These are phyloP conservation scores for Ganoderma sinense DNA, from an alignment of 1,284 basidiomycete species.

Conservation along the genomic window DNA sequence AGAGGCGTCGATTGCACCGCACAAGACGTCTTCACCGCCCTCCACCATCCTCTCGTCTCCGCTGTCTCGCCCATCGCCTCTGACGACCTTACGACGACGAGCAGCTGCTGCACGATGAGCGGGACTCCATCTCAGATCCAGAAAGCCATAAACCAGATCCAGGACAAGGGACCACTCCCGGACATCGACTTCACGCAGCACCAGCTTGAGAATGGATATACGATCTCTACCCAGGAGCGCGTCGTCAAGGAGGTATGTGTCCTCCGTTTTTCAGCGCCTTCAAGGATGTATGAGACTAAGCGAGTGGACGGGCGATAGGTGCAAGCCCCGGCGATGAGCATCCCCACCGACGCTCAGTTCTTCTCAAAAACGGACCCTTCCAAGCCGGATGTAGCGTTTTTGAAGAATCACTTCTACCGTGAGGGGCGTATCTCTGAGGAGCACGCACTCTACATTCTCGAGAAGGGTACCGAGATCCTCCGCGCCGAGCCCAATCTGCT, in stretches of 20 bases:
- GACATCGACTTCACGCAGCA: conserved; percentile 91
- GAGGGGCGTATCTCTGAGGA: conserved; percentile 93
- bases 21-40: conserved; percentile 30
- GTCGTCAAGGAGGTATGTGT: conserved; percentile 81
- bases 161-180: conserved; percentile 66
- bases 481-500: conserved; percentile 85
- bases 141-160: conserved; percentile 79
- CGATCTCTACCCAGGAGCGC: conserved; percentile 87
- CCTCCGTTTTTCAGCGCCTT: neutral
- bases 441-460: conserved; percentile 88
- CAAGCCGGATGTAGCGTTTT: conserved; percentile 95
- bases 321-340: conserved; percentile 93
- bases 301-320: conserved; percentile 60
- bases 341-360: conserved; percentile 95
- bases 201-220: conserved; percentile 86
- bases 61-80: conserved; percentile 23
- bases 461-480: conserved; percentile 81
- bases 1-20: conserved; percentile 29
- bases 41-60: conserved; percentile 28
- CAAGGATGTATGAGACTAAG: neutral
- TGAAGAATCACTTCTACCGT: conserved; percentile 99
- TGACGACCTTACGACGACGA: conserved; percentile 27
- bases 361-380: conserved; percentile 84
- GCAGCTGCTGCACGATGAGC: conserved; percentile 36
- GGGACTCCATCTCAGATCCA: conserved; percentile 63